Percentiles rank a stretch among this genome's conserved stretches.
Conservation (phyloP, 371 early-diverging fungal genomes). For the Mucor racemosus region DNA sequence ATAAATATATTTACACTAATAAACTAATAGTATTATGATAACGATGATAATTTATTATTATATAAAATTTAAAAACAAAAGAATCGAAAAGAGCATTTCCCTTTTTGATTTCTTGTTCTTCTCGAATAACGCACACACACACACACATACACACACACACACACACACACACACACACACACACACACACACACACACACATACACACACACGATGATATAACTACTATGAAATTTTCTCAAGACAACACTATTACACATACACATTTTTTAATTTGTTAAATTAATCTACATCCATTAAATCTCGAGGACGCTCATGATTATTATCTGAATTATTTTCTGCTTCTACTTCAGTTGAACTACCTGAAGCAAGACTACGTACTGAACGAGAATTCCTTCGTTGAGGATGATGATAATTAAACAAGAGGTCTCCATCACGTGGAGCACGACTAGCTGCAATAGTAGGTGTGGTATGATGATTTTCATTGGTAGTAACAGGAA, state of each 20-base stretch:
- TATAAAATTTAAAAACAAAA: background rate
- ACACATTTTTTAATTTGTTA: background rate
- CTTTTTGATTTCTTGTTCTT: background rate
- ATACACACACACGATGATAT: background rate
- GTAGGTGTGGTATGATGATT: slow-evolving; percentile 7
- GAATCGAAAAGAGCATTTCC: background rate
- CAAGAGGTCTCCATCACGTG: slow-evolving; percentile 29
- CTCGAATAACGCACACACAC: background rate
- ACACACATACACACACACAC: background rate
- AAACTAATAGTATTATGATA: background rate
- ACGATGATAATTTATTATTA: background rate
- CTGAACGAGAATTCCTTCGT: slow-evolving; percentile 31
- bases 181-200: background rate
- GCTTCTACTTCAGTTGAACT: slow-evolving; percentile 41
- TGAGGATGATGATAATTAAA: slow-evolving; percentile 31
- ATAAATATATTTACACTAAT: background rate
- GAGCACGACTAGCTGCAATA: background rate
- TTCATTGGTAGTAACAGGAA: slow-evolving; percentile 20
- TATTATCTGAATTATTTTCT: slow-evolving; percentile 22
- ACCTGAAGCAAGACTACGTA: slow-evolving; percentile 34
- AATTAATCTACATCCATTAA: slow-evolving; percentile 41
- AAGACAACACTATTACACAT: background rate
- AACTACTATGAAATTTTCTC: background rate
- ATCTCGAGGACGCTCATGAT: slow-evolving; percentile 29
- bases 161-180: background rate